Base-by-base conservation (phyloP, 2,329 filamentous ascomycete genomes). In the Pseudocercospora macadamiae region DNA sequence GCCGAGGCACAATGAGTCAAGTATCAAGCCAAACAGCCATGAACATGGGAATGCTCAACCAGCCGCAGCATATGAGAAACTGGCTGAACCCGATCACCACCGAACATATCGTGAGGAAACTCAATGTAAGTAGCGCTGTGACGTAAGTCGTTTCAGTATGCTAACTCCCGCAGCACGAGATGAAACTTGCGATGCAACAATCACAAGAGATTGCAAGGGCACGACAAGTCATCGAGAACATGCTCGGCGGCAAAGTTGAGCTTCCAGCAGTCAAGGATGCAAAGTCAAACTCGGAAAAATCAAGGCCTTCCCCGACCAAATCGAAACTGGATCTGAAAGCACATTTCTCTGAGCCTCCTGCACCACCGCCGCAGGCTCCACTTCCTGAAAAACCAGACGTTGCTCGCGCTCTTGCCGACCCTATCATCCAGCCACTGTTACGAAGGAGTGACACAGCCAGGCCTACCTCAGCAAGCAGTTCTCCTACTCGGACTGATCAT, bases 351-450 rank as follows among this genome's bases (percentile, higher is more conserved):
- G 93, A 97, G 58, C 93, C 93, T 51, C 93, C 93, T 3, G 93
- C 93, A 19, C 93, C 93, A 6, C 93, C 93, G 23, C 93, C 93
- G 25, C 92, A 96, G 67, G 93, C 96, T 67, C 93, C 93, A 12
- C 80, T 97, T 4, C 93, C 93, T 1, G 93, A 97, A 72, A 97
- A 97, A 73, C 93, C 93, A 0, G 91, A 96, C 74, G 85, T 83
- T 14, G 80, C 75, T 57, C 81, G 77, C 68, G 76, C 73, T 42
- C 76, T 78, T 28, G 76, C 75, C 0, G 78, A 79, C 55, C 72
- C 78, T 16, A 72, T 79, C 16, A 76, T 77, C 19, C 77, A 76
- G 42, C 85, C 87, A 0, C 85, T 90, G 0, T 75, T 96, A 26
- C 92, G 90, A 71, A 85, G 92, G 55, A 83, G 82, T 3, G 86